Base-by-base conservation (phyloP, 1,284 basidiomycete species). In the Paramarasmius palmivorus region DNA sequence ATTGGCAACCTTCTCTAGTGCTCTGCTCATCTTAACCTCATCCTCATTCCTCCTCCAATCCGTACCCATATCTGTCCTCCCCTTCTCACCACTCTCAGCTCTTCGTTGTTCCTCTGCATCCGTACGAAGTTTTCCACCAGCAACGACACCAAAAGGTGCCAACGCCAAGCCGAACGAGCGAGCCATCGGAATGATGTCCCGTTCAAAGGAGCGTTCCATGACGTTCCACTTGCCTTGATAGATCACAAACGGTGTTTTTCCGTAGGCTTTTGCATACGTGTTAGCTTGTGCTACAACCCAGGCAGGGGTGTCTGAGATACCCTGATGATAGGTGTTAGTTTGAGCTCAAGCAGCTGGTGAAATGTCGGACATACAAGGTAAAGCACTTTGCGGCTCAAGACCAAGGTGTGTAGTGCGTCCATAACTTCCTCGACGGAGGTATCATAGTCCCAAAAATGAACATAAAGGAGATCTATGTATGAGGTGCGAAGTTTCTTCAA, bases 391-490 rank as follows among this genome's bases (percentile, higher is more conserved):
- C 77, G 74, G 29, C 69, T 66, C 12, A 65, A 54, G 23, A 83
- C 72, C 25, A 79, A 67, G 32, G 66, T 66, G 58, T 82, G 75
- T 1, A 82, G 68, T 2, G 67, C 65, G 42, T 74, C 67, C 82
- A 84, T 83, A n/a, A 84, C 68, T 61, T 85, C 82, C 57, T 80
- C 77, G 51, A 84, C 66, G 38, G 72, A 73, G 10, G 82, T 81
- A 10, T 73, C 69, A 55, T 60, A 82, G 62, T 82, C 78, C 76
- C 76, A 80, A 72, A 73, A 81, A 63, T 82, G 81, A 14, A 82
- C 63, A 64, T 83, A 83, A 25, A 78, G 62, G 22, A 81, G 69
- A 57, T 82, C 79, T 60, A 82, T 74, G 57, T 83, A 86, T 34
- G 65, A 61, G 10, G 83, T 85, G 22, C 80, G 73, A 7, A 85